These are phyloP conservation scores for Pseudoscleropodium purum DNA, from an alignment of 225 moss, liverwort and hornwort species.

Conservation along the genomic window DNA sequence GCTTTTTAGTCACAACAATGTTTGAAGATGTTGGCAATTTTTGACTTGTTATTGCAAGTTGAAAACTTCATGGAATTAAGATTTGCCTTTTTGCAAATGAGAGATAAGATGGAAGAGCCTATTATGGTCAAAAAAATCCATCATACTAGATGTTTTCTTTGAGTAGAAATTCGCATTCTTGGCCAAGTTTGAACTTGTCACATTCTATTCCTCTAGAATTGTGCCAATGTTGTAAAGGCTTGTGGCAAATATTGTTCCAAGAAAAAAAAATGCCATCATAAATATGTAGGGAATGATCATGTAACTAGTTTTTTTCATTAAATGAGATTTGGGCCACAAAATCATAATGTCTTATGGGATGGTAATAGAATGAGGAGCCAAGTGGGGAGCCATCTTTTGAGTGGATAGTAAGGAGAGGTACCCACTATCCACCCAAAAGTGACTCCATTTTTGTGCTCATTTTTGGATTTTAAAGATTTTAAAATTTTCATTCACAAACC, in stretches of 20 bases:
- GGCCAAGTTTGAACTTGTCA: no score
- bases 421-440: no score
- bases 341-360: neutral
- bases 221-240: accelerated
- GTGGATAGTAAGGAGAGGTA: no score
- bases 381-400: no score
- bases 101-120: neutral
- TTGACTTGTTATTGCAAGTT: neutral
- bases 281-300: neutral
- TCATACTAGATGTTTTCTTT: no score
- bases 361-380: no score
- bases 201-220: neutral
- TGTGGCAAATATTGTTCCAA: neutral
- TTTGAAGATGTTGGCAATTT: neutral
- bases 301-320: no score
- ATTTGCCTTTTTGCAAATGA: neutral
- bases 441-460: no score
- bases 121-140: accelerated
- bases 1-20: neutral
- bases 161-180: accelerated
- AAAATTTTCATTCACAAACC: no score
- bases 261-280: accelerated
- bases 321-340: neutral
- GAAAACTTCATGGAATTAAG: neutral
- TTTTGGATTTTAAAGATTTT: no score